These are phyloP conservation scores for Podospora conica DNA, from an alignment of 495 filamentous ascomycete species.

Conservation along the genomic window DNA sequence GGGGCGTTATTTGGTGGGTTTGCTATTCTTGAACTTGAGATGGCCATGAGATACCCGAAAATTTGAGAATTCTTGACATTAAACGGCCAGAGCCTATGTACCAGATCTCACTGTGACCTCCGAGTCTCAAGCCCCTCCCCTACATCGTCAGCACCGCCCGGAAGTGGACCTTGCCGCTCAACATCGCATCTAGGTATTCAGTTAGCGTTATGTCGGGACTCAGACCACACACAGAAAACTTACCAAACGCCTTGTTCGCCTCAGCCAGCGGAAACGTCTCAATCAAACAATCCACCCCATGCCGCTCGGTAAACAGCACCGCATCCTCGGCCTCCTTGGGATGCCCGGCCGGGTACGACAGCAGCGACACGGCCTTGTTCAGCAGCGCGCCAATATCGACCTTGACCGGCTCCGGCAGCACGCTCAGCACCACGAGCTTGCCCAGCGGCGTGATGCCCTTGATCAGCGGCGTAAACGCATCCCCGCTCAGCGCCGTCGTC, in stretches of 20 bases:
- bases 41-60: not conserved
- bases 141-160: constrained; percentile 9
- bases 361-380: constrained; percentile 37
- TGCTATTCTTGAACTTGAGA: too few species aligned
- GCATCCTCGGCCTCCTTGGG: constrained; percentile 61
- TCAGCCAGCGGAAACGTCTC: constrained; percentile 57
- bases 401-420: constrained; percentile 6
- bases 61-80: not conserved
- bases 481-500: constrained; percentile 54
- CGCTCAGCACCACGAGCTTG: constrained; percentile 41
- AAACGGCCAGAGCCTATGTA: too few species aligned
- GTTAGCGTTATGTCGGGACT: not conserved
- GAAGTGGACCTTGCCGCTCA: constrained; percentile 12
- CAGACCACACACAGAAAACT: not conserved
- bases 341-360: constrained; percentile 59
- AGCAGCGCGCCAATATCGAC: constrained; percentile 9
- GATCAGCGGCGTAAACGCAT: constrained; percentile 48
- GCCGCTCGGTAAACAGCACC: constrained; percentile 51
- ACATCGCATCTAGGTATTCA: constrained; percentile 11
- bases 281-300: constrained; percentile 56
- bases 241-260: constrained; percentile 44
- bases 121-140: too few species aligned
- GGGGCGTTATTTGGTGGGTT: not conserved
- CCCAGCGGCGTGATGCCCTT: constrained; percentile 51
- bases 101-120: too few species aligned